Percentiles rank a stretch among this genome's conserved stretches.
These are phyloP conservation scores for Crepidotus variabilis DNA, from an alignment of 768 basidiomycete species.

Conservation along the genomic window DNA sequence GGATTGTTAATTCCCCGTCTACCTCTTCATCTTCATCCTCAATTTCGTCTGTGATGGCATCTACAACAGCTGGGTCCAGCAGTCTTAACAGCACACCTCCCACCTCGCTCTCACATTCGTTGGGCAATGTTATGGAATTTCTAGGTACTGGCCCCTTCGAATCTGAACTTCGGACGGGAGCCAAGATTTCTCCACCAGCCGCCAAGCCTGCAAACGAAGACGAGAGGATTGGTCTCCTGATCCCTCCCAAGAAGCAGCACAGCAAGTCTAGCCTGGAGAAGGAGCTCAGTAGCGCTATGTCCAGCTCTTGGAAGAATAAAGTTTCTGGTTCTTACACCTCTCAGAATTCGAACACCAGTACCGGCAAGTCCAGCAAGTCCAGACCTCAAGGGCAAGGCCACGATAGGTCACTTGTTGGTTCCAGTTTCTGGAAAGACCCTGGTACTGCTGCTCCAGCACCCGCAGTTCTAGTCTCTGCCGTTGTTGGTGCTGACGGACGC, in stretches of 20 bases:
- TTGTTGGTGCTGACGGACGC: slow-evolving; percentile 40
- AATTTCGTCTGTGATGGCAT: slow-evolving; percentile 38
- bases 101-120: slow-evolving; percentile 48
- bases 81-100: slow-evolving; percentile 54
- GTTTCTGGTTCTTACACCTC: slow-evolving; percentile 31
- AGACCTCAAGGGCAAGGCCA: slow-evolving; percentile 23
- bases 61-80: slow-evolving; percentile 33
- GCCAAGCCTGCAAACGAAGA: slow-evolving; percentile 12
- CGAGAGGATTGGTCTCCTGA: slow-evolving; percentile 25
- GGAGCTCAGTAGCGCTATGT: slow-evolving; percentile 28
- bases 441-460: slow-evolving; percentile 50
- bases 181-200: slow-evolving; percentile 13
- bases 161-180: slow-evolving; percentile 19
- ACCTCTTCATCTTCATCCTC: slow-evolving; percentile 54
- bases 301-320: slow-evolving; percentile 38
- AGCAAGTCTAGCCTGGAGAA: slow-evolving; percentile 25
- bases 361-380: slow-evolving; percentile 27
- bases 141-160: slow-evolving; percentile 30
- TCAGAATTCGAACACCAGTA: slow-evolving; percentile 31
- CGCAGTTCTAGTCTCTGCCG: slow-evolving; percentile 48
- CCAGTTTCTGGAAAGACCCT: slow-evolving; percentile 49
- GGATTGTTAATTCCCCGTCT: slow-evolving; percentile 31
- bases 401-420: slow-evolving; percentile 34
- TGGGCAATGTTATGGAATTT: slow-evolving; percentile 41
- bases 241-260: slow-evolving; percentile 30